These are phyloP conservation scores for Allantophomopsis cytisporea DNA, from an alignment of 2,329 filamentous ascomycete species.

Conservation along the genomic window DNA sequence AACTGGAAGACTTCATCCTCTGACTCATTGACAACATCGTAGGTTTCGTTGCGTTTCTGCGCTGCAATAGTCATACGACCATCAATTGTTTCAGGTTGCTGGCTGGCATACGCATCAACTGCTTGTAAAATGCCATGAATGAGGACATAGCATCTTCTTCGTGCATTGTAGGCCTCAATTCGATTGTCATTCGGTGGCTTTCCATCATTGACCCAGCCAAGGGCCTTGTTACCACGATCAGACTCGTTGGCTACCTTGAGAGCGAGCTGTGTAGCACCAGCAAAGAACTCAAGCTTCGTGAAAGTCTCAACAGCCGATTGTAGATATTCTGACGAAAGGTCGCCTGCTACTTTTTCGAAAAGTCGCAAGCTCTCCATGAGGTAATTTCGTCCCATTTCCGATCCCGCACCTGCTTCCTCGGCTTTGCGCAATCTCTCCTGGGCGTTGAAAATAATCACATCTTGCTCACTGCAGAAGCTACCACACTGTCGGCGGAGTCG, in stretches of 20 bases:
- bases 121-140: slow-evolving; percentile 69
- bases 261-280: slow-evolving; percentile 80
- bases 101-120: slow-evolving; percentile 57
- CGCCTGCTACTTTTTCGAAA: slow-evolving; percentile 80
- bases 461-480: slow-evolving; percentile 93
- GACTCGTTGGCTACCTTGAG: slow-evolving; percentile 71
- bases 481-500: slow-evolving; percentile 85
- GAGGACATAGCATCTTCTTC: slow-evolving; percentile 75
- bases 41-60: slow-evolving; percentile 76
- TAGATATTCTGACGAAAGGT: slow-evolving; percentile 69
- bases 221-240: slow-evolving; percentile 75
- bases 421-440: slow-evolving; percentile 90
- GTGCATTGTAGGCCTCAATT: slow-evolving; percentile 49
- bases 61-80: slow-evolving; percentile 64
- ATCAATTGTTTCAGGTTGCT: slow-evolving; percentile 61
- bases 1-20: slow-evolving; percentile 91
- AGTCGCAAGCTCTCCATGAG: slow-evolving; percentile 81
- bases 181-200: slow-evolving; percentile 60
- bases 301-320: slow-evolving; percentile 69
- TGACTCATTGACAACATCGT: slow-evolving; percentile 77
- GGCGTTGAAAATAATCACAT: slow-evolving; percentile 96
- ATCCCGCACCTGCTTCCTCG: slow-evolving; percentile 61
- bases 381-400: slow-evolving; percentile 62
- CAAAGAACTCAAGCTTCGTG: slow-evolving; percentile 73
- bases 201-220: slow-evolving; percentile 79